Base-by-base conservation (phyloP, 2,329 filamentous ascomycete species). In the Ophiocordyceps camponoti-saundersi region DNA sequence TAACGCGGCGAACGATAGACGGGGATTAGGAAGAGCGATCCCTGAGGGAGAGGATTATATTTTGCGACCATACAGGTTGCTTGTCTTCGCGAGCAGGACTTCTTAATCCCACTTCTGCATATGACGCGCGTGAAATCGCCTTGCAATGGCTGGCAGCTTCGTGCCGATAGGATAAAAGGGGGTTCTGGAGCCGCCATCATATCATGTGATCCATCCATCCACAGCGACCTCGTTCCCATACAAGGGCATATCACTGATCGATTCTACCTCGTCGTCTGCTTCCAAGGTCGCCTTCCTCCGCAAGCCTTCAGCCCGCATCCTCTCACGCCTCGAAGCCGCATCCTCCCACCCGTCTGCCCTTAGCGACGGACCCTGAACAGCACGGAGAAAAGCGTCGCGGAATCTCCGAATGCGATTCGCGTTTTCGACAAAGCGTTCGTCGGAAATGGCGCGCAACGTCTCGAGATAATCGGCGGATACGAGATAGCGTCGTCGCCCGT, bases 381-480 rank as follows among this genome's bases (percentile, higher is more conserved):
- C 60, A 12, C 59, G 59, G 47, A 58, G 53, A 41, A 85, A 62
- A 7, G 74, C 70, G 2, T 56, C 52, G 42, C 71, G 67, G 53
- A 90, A 87, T 41, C 82, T 69, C 44, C 70, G 69, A 50, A 83
- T 87, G 43, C 84, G 71, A 54, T 77, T 77, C 20, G 65, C 61
- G 54, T 90, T 92, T 59, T 82, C 77, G 10, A 57, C 63, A 56
- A 92, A 90, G 45, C 84, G 71, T 59, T 86, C 77, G 56, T 92
- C 89, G 8, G 82, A 79, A 48, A 94, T 73, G 3, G 65, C 61
- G 13, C 89, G 64, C 15, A 95, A 67, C 48, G 73, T 77, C 41
- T 65, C 65, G 6, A 95, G 70, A 56, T 92, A 88, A 10, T 67
- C 66, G 32, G 80, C 71, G 2, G 77, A 68, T 1, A 94, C 84